phyloP scores from a whole-genome alignment of 1,139 yeast genomes.

The Groenewaldozyma auringiensis region DNA sequence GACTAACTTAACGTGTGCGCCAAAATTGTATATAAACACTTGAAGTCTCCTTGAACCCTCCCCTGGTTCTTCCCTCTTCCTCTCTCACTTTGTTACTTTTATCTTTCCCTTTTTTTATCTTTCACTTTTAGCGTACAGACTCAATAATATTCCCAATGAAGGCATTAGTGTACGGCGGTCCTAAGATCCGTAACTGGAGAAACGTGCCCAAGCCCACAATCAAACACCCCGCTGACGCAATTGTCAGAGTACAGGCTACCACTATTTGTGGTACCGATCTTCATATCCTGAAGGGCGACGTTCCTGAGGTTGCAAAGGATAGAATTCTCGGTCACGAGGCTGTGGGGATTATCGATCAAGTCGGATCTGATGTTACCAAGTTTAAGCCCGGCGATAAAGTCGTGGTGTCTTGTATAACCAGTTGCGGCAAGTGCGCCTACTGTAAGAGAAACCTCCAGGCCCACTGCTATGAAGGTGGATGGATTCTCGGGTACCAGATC shows the following conservation, averaged over 20 bases:
- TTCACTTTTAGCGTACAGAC: no score
- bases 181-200: constrained; percentile 33
- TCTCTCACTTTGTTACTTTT: no score
- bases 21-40: no score
- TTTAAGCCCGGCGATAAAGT: constrained; percentile 42
- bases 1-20: no score
- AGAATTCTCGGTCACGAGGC: constrained; percentile 50
- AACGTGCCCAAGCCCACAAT: constrained; percentile 35
- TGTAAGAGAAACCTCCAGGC: constrained; percentile 38
- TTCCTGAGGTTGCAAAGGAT: constrained; percentile 42
- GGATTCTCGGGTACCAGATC: constrained; percentile 39
- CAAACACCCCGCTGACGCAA: constrained; percentile 36
- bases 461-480: constrained; percentile 40
- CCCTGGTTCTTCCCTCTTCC: no score
- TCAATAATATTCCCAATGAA: no score
- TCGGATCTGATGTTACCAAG: constrained; percentile 32
- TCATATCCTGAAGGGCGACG: constrained; percentile 43
- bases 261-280: constrained; percentile 46
- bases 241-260: constrained; percentile 37
- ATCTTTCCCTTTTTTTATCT: no score
- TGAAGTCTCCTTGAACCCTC: no score
- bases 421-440: constrained; percentile 48
- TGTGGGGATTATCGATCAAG: constrained; percentile 38
- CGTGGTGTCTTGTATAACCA: constrained; percentile 39
- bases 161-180: constrained; percentile 40